These are phyloP conservation scores for Monilinia laxa DNA, from an alignment of 2,329 filamentous ascomycete species.

Conservation along the genomic window DNA sequence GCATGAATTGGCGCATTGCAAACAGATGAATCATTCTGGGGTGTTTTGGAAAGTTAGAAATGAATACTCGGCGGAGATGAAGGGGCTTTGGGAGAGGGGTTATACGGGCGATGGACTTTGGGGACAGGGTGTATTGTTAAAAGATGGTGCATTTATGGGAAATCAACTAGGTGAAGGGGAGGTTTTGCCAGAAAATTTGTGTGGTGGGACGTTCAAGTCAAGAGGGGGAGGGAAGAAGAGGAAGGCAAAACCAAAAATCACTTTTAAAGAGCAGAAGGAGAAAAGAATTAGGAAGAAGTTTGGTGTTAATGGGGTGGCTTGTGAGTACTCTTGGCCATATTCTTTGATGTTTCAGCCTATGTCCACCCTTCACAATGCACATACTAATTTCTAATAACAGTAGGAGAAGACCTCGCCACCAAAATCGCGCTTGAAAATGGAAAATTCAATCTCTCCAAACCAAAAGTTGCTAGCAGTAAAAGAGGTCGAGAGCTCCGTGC, in stretches of 20 bases:
- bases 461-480: constrained; percentile 58
- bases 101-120: constrained; percentile 84
- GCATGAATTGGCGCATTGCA: constrained; percentile 79
- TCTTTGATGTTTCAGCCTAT: neutral
- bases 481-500: constrained; percentile 60
- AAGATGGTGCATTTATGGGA: constrained; percentile 58
- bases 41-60: constrained; percentile 81
- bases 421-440: constrained; percentile 45
- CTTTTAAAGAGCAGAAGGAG: constrained; percentile 47
- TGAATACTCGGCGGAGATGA: constrained; percentile 69
- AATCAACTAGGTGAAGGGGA: constrained; percentile 55
- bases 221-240: constrained; percentile 51
- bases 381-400: neutral
- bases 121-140: constrained; percentile 67
- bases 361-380: neutral
- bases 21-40: constrained; percentile 85
- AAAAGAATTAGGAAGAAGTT: constrained; percentile 60
- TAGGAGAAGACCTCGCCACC: constrained; percentile 58
- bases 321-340: neutral
- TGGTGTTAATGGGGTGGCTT: constrained; percentile 44
- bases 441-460: constrained; percentile 54
- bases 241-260: constrained; percentile 47
- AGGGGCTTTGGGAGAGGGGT: constrained; percentile 63
- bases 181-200: constrained; percentile 67
- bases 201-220: constrained; percentile 75